Evolutionary conservation across 1,139 yeast species (phyloP), one percentile per base, ranked within the genome.

Genomic region (Sugiyamaella sp.): DNA sequence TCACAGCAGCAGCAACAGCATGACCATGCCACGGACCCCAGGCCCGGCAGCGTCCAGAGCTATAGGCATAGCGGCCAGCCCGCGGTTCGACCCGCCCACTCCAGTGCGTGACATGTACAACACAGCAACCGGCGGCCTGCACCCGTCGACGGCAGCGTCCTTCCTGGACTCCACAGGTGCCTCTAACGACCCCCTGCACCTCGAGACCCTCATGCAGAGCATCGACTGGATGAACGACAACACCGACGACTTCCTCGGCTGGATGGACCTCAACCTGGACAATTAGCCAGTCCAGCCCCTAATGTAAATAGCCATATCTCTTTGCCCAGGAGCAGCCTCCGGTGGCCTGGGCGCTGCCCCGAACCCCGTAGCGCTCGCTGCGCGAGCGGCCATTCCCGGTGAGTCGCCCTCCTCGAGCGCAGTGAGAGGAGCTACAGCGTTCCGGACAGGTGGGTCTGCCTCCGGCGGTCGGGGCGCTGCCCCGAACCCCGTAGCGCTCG

Each of bases 161-260:
- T 55, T 65, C 20, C 53, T 65, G 50, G 68, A 59, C 35, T 61
- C 68, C 9, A 66, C 70, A 1, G 69, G 69, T 5, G 66, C 67
- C 1, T 63, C 68, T 2, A 63, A 61, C 39, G 66, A 66, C 53
- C 70, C 70, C 1, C 57, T 65, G 10, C 67, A 70, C 73, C 59
- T 70, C 42, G 73, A 63, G 51, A 66, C 68, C 10, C 85, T 69
- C 79, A 87, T 76, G 71, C 96, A 89, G 64, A 85, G 90, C 20
- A 81, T 84, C 48, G 91, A 89, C 29, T 89, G 96, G 96, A 83
- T 84, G 71, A 89, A 87, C 62, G 79, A 79, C 10, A 85, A 81
- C 52, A 82, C 82, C 56, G 97, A 90, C 67, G 97, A 90, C 67
- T 86, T 91, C 66, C 74, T 91, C 50, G 97, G 97, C n/a, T 91